phyloP scores from a whole-genome alignment of 192 early-diverging fungal species.

The Haplosporangium gracile region DNA sequence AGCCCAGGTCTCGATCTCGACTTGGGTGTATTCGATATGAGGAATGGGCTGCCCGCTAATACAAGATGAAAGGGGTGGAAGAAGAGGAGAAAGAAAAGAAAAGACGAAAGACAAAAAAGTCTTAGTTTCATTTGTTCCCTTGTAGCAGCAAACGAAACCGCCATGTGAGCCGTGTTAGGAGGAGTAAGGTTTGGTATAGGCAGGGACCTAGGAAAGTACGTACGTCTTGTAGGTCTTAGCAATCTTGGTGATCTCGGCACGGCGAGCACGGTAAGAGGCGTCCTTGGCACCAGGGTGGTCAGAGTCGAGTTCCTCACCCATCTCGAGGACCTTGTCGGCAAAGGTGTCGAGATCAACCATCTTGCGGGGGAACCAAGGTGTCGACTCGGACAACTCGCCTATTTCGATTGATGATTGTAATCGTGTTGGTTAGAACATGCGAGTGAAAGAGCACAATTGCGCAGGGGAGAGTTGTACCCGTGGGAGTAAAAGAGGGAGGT shows the following conservation, averaged over 20 bases:
- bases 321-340: conserved; percentile 92
- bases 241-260: conserved; percentile 85
- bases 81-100: not conserved
- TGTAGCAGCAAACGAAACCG: not conserved
- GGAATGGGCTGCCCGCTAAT: conserved; percentile 83
- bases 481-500: not conserved
- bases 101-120: not conserved
- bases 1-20: conserved; percentile 90
- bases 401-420: not conserved
- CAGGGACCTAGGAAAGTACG: not conserved
- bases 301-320: conserved; percentile 89
- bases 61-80: not conserved
- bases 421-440: not conserved
- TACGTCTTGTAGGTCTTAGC: conserved; percentile 80
- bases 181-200: not conserved
- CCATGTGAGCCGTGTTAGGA: not conserved
- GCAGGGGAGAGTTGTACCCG: not conserved
- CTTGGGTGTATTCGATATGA: conserved; percentile 81
- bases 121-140: not conserved
- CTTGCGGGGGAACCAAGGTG: conserved; percentile 97
- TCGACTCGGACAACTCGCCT: conserved; percentile 53
- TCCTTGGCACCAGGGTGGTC: conserved; percentile 97
- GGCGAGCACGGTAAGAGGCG: conserved; percentile 83
- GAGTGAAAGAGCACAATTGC: not conserved
- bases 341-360: conserved; percentile 92